Percentiles rank a stretch among this genome's conserved stretches.
phyloP scores from a whole-genome alignment of 768 basidiomycete species.

The Coprinopsis strossmayeri region DNA sequence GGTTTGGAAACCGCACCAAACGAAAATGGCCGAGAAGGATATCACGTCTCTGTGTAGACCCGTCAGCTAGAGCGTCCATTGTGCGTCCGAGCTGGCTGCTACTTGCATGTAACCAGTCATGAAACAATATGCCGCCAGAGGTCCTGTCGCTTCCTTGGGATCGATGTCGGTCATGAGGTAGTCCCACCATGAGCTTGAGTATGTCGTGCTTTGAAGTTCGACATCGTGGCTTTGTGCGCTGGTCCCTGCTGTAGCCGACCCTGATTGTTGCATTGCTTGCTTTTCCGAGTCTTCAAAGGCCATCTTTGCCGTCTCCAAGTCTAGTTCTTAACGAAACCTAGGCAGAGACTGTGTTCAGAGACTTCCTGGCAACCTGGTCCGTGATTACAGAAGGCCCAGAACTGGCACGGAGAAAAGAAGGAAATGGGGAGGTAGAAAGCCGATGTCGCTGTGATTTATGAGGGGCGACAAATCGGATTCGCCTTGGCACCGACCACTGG shows the following conservation, averaged over 20 bases:
- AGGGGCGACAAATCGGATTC: too few species aligned
- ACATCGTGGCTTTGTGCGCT: neutral
- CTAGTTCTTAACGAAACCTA: too few species aligned
- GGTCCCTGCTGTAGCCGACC: neutral
- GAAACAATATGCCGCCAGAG: slow-evolving; percentile 60
- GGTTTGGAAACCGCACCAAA: slow-evolving; percentile 86
- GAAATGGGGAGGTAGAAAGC: too few species aligned
- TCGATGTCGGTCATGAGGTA: slow-evolving; percentile 42
- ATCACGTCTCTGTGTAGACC: slow-evolving; percentile 50
- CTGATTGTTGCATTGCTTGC: too few species aligned
- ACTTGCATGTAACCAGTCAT: slow-evolving; percentile 75
- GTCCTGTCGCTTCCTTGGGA: slow-evolving; percentile 41
- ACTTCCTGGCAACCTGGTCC: too few species aligned
- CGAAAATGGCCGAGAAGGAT: slow-evolving; percentile 71
- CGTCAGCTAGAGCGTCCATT: neutral
- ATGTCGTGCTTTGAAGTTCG: slow-evolving; percentile 4
- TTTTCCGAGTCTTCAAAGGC: too few species aligned
- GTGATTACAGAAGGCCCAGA: too few species aligned
- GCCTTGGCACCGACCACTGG: too few species aligned
- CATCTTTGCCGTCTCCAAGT: too few species aligned
- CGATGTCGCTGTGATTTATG: too few species aligned
- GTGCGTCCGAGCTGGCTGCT: neutral
- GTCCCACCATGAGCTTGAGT: slow-evolving; percentile 25
- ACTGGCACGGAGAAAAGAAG: too few species aligned
- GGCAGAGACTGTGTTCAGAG: too few species aligned